Evolutionary conservation across 2,329 filamentous ascomycete species (phyloP).

Genomic region (Fusarium liriodendri): DNA sequence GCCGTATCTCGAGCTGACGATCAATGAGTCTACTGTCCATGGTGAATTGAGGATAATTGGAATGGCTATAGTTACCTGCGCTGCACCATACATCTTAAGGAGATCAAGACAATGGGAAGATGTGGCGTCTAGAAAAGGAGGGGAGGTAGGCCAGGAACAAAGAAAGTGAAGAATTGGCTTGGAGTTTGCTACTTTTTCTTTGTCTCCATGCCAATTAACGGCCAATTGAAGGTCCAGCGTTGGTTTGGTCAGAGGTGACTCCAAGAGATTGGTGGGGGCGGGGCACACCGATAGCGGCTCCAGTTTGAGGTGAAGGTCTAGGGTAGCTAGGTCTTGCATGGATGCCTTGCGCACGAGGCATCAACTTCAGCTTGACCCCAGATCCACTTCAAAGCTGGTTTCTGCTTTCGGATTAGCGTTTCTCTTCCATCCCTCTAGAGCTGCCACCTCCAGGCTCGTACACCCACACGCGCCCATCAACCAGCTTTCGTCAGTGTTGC

Average conservation of each 20-base stretch:
- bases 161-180: slow-evolving; percentile 3
- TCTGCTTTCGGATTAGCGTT: slow-evolving; percentile 16
- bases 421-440: neutral
- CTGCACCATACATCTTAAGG: slow-evolving; percentile 38
- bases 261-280: slow-evolving; percentile 38
- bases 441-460: neutral
- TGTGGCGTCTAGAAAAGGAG: neutral
- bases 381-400: slow-evolving; percentile 14
- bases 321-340: slow-evolving; percentile 5
- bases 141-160: neutral
- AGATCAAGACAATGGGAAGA: neutral
- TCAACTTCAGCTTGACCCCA: neutral
- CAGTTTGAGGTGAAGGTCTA: neutral
- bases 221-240: neutral
- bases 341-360: slow-evolving; percentile 34
- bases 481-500: slow-evolving; percentile 4
- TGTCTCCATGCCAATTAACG: slow-evolving; percentile 24
- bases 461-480: slow-evolving; percentile 1
- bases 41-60: neutral
- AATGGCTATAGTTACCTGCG: slow-evolving; percentile 29
- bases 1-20: slow-evolving; percentile 43
- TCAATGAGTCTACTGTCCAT: neutral
- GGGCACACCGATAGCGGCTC: slow-evolving; percentile 38
- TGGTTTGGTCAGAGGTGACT: neutral
- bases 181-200: slow-evolving; percentile 23